phyloP scores from a whole-genome alignment of 2,329 filamentous ascomycete genomes.

The Xylaria sp. region DNA sequence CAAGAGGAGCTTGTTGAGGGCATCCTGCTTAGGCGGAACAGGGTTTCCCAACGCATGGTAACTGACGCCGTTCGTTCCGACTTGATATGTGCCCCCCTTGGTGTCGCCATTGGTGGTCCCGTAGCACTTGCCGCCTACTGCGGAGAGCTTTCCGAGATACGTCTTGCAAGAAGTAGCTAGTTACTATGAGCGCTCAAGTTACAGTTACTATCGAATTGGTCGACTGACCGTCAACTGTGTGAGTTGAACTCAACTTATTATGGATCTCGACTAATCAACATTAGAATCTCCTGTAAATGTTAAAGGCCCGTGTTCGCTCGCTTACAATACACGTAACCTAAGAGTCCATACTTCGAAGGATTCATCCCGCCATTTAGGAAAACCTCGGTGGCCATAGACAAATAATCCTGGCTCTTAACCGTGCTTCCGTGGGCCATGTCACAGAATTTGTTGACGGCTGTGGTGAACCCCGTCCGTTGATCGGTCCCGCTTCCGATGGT shows the following conservation, averaged over 20 bases:
- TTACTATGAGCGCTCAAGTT: conserved; percentile 27
- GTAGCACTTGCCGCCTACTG: conserved; percentile 40
- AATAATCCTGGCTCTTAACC: conserved; percentile 41
- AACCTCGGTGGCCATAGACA: conserved; percentile 48
- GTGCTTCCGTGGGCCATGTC: conserved; percentile 38
- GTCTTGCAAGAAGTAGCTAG: conserved; percentile 42
- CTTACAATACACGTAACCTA: conserved; percentile 48
- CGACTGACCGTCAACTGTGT: conserved; percentile 44
- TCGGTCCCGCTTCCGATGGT: conserved; percentile 44
- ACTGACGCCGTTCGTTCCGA: conserved; percentile 42
- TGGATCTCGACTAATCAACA: conserved; percentile 45
- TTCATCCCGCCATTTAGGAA: conserved; percentile 43
- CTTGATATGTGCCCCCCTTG: conserved; percentile 47
- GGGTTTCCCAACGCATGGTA: conserved; percentile 45
- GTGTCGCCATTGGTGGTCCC: conserved; percentile 44
- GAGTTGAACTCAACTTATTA: conserved; percentile 43
- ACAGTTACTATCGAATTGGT: not conserved
- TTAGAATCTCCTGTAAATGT: not conserved
- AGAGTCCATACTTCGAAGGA: conserved; percentile 42
- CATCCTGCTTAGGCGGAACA: conserved; percentile 43
- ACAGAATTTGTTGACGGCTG: conserved; percentile 46
- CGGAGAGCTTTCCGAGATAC: conserved; percentile 43
- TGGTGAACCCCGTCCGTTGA: conserved; percentile 42
- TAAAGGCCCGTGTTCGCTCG: not conserved
- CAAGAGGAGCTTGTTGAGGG: conserved; percentile 43